Base-by-base conservation (phyloP, 495 filamentous ascomycete genomes). In the Tuber umbilicatum region DNA sequence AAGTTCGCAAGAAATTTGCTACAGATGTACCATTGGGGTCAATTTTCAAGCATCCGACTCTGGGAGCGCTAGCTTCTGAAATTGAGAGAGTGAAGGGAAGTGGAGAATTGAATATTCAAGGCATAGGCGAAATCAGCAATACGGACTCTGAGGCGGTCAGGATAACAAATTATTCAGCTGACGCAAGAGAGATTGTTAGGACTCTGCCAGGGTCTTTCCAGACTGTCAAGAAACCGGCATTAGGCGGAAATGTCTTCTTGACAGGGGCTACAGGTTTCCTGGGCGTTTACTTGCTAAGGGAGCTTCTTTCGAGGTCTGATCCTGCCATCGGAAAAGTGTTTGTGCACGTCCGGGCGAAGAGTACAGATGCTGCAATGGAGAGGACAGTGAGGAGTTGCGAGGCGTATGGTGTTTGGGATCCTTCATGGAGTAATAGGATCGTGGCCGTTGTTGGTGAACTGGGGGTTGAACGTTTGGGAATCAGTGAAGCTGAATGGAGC, bases 231-330 rank as follows among this genome's bases (percentile, higher is more conserved):
- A 45, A 9, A 10, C 77, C 72, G 7, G 10, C 67, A 21, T 27
- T 42, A 1, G 83, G 84, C 55, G 81, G 86, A 7, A 94, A 90
- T 0, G 85, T 94, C 31, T 91, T 99, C 81, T 85, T 97, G 9
- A 97, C 95, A 21, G 95, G 94, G 42, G 93, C 91, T 0, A 97
- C 95, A 43, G 94, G 94, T 14, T 98, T 97, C 85, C 83, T 97
- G 10, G 95, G 95, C 37, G 89, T 92, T 0, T 94, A 92, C 76
- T 87, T 97, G 37, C 85, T 98, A 10, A 87, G 85, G 27, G 92
- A 97, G 41, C 83, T 97, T 16, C 86, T 97, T 0, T 85, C 86
- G 19, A 86, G 91, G 47, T 85, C 84, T 42, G 82, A 85, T 1
- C 87, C 86, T n/a, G 83, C 79, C 5, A 84, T 89, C 7, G 69